Base-by-base conservation (phyloP, 2,329 filamentous ascomycete species). In the Aureobasidium lini region DNA sequence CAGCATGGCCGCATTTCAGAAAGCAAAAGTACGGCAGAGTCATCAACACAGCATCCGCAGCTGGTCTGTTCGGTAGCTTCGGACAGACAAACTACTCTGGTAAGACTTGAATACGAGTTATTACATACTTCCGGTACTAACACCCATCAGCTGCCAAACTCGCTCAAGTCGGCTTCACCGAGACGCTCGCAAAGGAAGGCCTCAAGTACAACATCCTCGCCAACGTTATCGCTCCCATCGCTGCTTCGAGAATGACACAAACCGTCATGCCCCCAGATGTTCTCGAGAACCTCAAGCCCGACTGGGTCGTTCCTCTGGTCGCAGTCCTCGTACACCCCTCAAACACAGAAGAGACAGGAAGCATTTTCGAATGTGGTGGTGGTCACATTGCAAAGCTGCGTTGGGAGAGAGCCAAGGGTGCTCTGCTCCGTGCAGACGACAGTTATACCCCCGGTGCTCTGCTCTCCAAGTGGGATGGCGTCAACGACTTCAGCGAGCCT, bases 21-120 rank as follows among this genome's bases (percentile, higher is more conserved):
- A 97, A 97, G 80, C 94, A 99, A 78, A 97, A 96, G 84, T 99
- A 90, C 73, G 94, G 94, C 64, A 85, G 94, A 68, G 81, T 99
- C 66, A 96, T 99, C 78, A 97, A 95, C 81, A 97, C 94, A 28
- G 85, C 93, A 39, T 97, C 93, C n/a, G 91, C 91, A 60, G 92
- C 94, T 63, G 94, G 94, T 69, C 81, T 99, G 57, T 97, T 95
- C 73, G 94, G 94, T 70, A 94, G 85, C 77, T 97, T 96, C 71
- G 94, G 93, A 65, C 93, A 97, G 79, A 84, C 86, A 73, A 97
- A 96, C 78, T 99, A 99, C 78, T 95, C 93, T 57, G 81, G 81
- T 85, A 75, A 63, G 78, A 31, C 2, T 18, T 34, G 15, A 10
- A 16, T 36, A 15, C 16, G 11, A 6, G 2, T n/a, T 11, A 57